Evolutionary conservation across 257 asterid genomes (phyloP).

Genomic region (Fraxinus quadrangulata): DNA sequence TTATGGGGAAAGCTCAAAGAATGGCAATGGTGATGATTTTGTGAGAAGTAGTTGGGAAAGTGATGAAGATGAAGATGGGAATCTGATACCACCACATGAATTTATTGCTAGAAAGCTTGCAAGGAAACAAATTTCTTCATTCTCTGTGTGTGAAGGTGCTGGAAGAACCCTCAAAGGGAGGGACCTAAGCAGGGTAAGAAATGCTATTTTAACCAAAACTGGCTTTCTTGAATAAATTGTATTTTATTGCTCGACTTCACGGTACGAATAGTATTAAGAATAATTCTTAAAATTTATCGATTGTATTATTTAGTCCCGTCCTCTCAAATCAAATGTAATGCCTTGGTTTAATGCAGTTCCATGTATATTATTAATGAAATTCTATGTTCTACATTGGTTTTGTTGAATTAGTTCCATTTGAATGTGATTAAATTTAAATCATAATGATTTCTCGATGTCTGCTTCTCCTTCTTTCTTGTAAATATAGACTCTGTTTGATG

Average conservation of each 20-base stretch:
- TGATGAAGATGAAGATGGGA: slow-evolving; percentile 28
- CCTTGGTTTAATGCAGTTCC: neutral
- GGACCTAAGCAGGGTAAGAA: slow-evolving; percentile 61
- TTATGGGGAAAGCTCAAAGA: slow-evolving; percentile 32
- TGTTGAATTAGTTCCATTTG: neutral
- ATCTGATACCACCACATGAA: slow-evolving; percentile 63
- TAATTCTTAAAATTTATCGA: no score
- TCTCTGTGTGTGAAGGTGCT: slow-evolving; percentile 67
- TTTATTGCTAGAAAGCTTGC: slow-evolving; percentile 50
- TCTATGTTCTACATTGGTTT: neutral
- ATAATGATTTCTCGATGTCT: neutral
- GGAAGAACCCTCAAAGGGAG: slow-evolving; percentile 78
- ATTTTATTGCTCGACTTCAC: neutral
- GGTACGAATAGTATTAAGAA: no score
- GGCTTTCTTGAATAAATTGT: slow-evolving; percentile 60
- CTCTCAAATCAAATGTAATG: neutral
- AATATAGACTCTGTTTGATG: neutral
- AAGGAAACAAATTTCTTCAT: slow-evolving; percentile 40
- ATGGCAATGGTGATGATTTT: neutral
- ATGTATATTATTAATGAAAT: neutral
- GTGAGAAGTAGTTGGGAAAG: slow-evolving; percentile 31
- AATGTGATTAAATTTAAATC: neutral
- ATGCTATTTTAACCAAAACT: slow-evolving; percentile 58
- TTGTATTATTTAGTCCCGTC: neutral
- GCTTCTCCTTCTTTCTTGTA: neutral